These are phyloP conservation scores for Colletotrichum sp. DNA, from an alignment of 2,329 filamentous ascomycete species.

Conservation along the genomic window DNA sequence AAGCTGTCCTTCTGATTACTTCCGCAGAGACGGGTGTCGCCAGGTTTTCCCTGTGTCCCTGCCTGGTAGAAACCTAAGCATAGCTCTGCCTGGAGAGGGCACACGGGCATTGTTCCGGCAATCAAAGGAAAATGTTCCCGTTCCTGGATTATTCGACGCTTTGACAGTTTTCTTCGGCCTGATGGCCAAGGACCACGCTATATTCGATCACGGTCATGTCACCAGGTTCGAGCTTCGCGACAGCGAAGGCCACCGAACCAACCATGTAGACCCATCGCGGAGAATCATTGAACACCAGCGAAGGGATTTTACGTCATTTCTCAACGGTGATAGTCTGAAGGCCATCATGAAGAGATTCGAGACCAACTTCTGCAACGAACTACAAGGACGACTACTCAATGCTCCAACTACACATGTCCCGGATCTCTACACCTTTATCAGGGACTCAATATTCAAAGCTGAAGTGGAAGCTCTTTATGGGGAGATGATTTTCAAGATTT, in stretches of 20 bases:
- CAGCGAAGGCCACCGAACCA: neutral
- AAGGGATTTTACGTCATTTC: neutral
- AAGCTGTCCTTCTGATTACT: neutral
- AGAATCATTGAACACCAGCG: slow-evolving; percentile 17
- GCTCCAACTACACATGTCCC: neutral
- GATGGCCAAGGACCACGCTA: neutral
- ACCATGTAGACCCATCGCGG: neutral
- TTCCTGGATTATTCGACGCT: slow-evolving; percentile 1
- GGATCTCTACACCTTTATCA: neutral
- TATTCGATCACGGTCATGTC: slow-evolving; percentile 10
- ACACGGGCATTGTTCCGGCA: neutral
- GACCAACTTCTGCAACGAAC: neutral
- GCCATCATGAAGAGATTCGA: neutral
- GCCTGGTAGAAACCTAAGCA: neutral
- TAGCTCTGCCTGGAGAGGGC: slow-evolving; percentile 7
- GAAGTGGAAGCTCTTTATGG: slow-evolving; percentile 12
- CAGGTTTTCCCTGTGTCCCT: neutral
- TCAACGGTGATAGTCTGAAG: neutral
- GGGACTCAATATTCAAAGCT: neutral
- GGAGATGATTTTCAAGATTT: neutral
- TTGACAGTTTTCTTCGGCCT: slow-evolving; percentile 9
- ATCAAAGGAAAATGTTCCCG: neutral
- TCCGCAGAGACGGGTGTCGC: neutral
- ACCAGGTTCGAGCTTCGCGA: neutral
- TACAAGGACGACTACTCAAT: neutral